These are phyloP conservation scores for Adenanthera pavonina DNA, from an alignment of 306 rosid genomes.

Conservation along the genomic window DNA sequence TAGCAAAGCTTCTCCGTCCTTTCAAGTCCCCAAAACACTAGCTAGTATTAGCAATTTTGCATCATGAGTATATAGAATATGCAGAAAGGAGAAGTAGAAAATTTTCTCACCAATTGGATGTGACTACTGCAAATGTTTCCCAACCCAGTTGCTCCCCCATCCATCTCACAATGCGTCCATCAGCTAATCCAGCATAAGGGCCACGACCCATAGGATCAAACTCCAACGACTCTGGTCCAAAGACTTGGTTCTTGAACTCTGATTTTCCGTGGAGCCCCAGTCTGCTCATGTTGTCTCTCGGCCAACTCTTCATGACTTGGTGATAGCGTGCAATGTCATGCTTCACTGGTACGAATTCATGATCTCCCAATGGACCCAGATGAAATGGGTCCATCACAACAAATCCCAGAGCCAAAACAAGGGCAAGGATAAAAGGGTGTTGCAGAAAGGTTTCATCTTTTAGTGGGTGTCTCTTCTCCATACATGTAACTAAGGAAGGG, in stretches of 20 bases:
- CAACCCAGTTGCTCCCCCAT: conserved; percentile 84
- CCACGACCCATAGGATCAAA: conserved; percentile 79
- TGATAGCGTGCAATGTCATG: conserved; percentile 83
- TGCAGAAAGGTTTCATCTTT: conserved; percentile 75
- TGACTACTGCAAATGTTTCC: conserved; percentile 90
- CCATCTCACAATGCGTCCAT: conserved; percentile 95
- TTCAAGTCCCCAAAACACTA: conserved; percentile 7
- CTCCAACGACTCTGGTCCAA: conserved; percentile 92
- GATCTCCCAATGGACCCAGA: conserved; percentile 71
- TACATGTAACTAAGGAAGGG: conserved; percentile 31
- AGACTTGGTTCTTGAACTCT: conserved; percentile 72
- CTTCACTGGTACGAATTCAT: conserved; percentile 75
- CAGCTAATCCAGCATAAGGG: conserved; percentile 88
- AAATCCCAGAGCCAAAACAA: conserved; percentile 65
- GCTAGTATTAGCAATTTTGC: not conserved
- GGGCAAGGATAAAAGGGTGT: conserved; percentile 62
- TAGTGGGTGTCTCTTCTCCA: conserved; percentile 72
- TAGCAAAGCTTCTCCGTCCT: conserved; percentile 83
- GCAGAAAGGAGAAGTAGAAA: not conserved
- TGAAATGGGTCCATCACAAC: conserved; percentile 87
- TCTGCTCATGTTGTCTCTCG: conserved; percentile 75
- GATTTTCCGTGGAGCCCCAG: conserved; percentile 62
- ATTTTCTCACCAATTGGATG: conserved; percentile 65
- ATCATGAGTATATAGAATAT: not conserved
- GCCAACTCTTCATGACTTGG: conserved; percentile 81